Percentiles rank a stretch among this genome's conserved stretches.
Evolutionary conservation across 2,329 filamentous ascomycete genomes (phyloP).

Genomic region (Chaetomium sp.): DNA sequence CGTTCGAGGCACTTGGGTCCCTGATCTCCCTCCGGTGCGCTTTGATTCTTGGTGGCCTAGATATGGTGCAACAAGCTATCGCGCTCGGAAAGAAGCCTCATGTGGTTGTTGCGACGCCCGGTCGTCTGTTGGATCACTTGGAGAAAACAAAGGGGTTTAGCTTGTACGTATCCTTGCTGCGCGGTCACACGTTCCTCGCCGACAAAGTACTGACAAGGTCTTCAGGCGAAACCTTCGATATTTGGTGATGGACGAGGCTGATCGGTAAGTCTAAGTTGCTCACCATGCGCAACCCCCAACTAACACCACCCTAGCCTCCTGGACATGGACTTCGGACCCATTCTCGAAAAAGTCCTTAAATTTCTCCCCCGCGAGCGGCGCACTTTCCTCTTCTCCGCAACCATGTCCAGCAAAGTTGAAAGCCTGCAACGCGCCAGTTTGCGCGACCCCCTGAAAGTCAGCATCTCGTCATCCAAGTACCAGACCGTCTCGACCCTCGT

Average conservation of each 20-base stretch:
- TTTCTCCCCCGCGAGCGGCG: slow-evolving; percentile 70
- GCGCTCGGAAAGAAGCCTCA: slow-evolving; percentile 94
- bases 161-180: slow-evolving; percentile 41
- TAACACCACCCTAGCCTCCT: slow-evolving; percentile 45
- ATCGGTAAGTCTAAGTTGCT: slow-evolving; percentile 41
- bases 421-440: slow-evolving; percentile 84
- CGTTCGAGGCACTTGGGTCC: slow-evolving; percentile 81
- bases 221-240: slow-evolving; percentile 59
- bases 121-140: slow-evolving; percentile 74
- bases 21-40: slow-evolving; percentile 82
- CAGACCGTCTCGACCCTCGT: slow-evolving; percentile 86
- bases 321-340: slow-evolving; percentile 89
- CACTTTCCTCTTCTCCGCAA: slow-evolving; percentile 90
- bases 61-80: slow-evolving; percentile 89
- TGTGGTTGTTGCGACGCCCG: slow-evolving; percentile 86
- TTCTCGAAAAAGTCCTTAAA: slow-evolving; percentile 88
- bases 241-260: slow-evolving; percentile 91
- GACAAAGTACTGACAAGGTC: neutral
- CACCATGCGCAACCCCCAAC: neutral
- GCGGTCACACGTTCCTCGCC: neutral
- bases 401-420: slow-evolving; percentile 90
- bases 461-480: slow-evolving; percentile 75
- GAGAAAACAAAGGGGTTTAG: slow-evolving; percentile 97
- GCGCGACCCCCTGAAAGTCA: slow-evolving; percentile 75
- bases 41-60: slow-evolving; percentile 86